Evolutionary conservation across 2,329 filamentous ascomycete species (phyloP).

Genomic region (Penicillium oxalicum): DNA sequence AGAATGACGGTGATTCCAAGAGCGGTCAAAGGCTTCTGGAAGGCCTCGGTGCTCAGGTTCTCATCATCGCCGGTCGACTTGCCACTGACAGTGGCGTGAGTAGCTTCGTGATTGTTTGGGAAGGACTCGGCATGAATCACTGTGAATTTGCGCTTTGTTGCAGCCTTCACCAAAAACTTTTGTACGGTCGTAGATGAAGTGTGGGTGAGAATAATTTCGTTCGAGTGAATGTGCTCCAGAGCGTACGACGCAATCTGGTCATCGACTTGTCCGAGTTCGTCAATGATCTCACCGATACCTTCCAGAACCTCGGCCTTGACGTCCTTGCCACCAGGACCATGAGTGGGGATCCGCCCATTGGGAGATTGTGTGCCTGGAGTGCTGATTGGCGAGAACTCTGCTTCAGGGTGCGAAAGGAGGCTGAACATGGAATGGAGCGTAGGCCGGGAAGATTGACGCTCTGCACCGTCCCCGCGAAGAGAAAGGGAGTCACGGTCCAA

Average conservation of each 20-base stretch:
- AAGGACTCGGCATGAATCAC: slow-evolving; percentile 74
- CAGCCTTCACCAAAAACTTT: slow-evolving; percentile 80
- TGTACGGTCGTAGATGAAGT: slow-evolving; percentile 82
- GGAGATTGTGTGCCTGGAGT: slow-evolving; percentile 32
- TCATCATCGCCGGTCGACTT: slow-evolving; percentile 45
- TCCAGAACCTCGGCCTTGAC: slow-evolving; percentile 86
- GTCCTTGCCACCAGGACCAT: slow-evolving; percentile 47
- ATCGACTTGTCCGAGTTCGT: slow-evolving; percentile 88
- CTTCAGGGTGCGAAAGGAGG: slow-evolving; percentile 64
- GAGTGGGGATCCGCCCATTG: slow-evolving; percentile 28
- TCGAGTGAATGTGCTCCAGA: slow-evolving; percentile 86
- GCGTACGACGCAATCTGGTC: slow-evolving; percentile 86
- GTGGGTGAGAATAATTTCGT: slow-evolving; percentile 86
- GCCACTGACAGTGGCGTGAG: slow-evolving; percentile 58
- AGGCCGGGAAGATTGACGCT: slow-evolving; percentile 46
- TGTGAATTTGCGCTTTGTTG: slow-evolving; percentile 84
- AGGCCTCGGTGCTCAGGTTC: slow-evolving; percentile 42
- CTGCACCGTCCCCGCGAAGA: slow-evolving; percentile 27
- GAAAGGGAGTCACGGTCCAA: slow-evolving; percentile 25
- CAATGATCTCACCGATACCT: slow-evolving; percentile 91
- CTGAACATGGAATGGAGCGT: slow-evolving; percentile 74
- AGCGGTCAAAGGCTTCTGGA: slow-evolving; percentile 71
- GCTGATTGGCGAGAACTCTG: slow-evolving; percentile 39
- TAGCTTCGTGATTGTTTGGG: slow-evolving; percentile 61
- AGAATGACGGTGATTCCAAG: slow-evolving; percentile 77